Percentiles rank a stretch among this genome's conserved stretches.
Evolutionary conservation across 257 asterid genomes (phyloP).

Genomic region (Knoxia roxburghii): DNA sequence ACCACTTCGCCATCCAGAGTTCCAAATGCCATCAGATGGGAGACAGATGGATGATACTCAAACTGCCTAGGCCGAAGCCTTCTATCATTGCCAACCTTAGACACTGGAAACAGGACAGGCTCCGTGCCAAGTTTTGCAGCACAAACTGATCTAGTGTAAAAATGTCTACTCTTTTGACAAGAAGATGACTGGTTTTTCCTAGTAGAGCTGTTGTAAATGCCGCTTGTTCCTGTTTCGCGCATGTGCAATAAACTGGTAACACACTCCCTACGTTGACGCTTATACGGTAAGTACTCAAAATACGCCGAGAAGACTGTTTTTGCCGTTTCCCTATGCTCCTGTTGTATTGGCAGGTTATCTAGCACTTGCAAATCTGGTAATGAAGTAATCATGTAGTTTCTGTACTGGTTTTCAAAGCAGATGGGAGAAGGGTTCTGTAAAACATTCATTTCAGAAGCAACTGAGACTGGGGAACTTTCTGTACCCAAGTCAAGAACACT

Average conservation of each 20-base stretch:
- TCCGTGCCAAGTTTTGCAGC: conserved; percentile 55
- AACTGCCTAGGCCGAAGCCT: conserved; percentile 75
- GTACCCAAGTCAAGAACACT: conserved; percentile 33
- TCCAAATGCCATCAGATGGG: conserved; percentile 79
- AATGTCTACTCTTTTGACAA: conserved; percentile 36
- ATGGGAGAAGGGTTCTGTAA: conserved; percentile 27
- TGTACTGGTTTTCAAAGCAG: conserved; percentile 27
- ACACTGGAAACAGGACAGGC: conserved; percentile 36
- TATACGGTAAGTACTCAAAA: conserved; percentile 66
- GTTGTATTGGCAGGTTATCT: conserved; percentile 26
- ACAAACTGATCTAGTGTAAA: conserved; percentile 57
- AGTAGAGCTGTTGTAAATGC: conserved; percentile 10
- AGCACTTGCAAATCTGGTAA: conserved; percentile 19
- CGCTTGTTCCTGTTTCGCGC: conserved; percentile 52
- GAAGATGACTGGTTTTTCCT: conserved; percentile 26
- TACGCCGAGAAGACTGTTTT: conserved; percentile 44
- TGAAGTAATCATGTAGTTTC: conserved; percentile 32
- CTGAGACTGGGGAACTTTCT: conserved; percentile 11
- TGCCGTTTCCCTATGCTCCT: conserved; percentile 29
- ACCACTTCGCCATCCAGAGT: conserved; percentile 81
- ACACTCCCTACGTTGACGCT: conserved; percentile 51
- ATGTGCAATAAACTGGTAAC: conserved; percentile 35
- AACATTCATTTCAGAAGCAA: conserved; percentile 5
- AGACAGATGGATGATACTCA: conserved; percentile 74
- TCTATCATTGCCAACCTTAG: conserved; percentile 24